Percentiles rank a stretch among this genome's conserved stretches.
These are phyloP conservation scores for Prunus mira DNA, from an alignment of 306 rosid species.

Conservation along the genomic window DNA sequence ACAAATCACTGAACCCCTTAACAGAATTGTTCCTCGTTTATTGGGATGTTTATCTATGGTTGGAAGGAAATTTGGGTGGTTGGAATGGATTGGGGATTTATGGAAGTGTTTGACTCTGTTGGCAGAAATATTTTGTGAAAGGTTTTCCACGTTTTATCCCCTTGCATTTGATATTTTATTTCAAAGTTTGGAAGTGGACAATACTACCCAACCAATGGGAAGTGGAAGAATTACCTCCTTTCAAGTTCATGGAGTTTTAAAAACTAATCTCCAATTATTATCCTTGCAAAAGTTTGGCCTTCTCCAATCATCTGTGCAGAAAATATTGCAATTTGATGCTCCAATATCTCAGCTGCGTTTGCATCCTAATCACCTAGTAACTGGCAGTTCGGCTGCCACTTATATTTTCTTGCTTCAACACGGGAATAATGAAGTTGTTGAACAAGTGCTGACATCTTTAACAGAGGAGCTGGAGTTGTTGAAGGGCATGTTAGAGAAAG, in stretches of 20 bases:
- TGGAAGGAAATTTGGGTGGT: constrained; percentile 90
- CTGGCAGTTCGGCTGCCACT: constrained; percentile 89
- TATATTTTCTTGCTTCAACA: constrained; percentile 91
- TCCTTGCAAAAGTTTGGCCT: constrained; percentile 88
- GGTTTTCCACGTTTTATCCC: constrained; percentile 66
- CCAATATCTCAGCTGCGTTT: constrained; percentile 70
- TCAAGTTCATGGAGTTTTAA: constrained; percentile 87
- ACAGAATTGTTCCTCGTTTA: constrained; percentile 64
- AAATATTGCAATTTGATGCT: constrained; percentile 67
- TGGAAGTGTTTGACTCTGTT: constrained; percentile 94
- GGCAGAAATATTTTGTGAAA: constrained; percentile 79
- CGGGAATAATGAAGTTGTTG: constrained; percentile 76
- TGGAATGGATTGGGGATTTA: constrained; percentile 81
- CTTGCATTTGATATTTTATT: constrained; percentile 70
- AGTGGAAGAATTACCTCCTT: constrained; percentile 54
- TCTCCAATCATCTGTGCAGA: constrained; percentile 60
- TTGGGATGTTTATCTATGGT: constrained; percentile 74
- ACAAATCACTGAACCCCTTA: constrained; percentile 75
- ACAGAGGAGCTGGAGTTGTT: constrained; percentile 68
- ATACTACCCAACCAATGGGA: constrained; percentile 30
- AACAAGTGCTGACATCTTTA: constrained; percentile 56
- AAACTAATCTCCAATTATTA: constrained; percentile 85
- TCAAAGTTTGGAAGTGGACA: constrained; percentile 61
- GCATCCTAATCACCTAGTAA: constrained; percentile 85
- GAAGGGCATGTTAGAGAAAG: constrained; percentile 52